Conservation (phyloP, 108 stramenopile species). For the Chaetoceros muelleri region DNA sequence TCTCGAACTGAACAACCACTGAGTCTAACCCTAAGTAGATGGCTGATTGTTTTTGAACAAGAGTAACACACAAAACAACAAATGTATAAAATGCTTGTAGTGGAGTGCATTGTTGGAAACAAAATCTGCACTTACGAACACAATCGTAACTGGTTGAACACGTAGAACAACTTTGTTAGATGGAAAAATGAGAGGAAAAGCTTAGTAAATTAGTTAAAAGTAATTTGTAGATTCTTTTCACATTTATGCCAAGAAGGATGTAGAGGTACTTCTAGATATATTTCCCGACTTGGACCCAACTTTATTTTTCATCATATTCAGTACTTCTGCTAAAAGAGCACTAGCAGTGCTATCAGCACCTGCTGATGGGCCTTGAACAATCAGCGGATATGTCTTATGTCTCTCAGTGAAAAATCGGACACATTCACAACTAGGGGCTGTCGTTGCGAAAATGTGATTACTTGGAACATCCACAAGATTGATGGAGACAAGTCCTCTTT, state of each 20-base stretch:
- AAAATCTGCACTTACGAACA: no score
- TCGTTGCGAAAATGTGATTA: conserved; percentile 50
- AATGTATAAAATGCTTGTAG: no score
- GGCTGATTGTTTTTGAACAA: conserved; percentile 41
- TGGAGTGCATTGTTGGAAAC: no score
- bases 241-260: background rate
- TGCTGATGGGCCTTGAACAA: conserved; percentile 57
- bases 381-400: conserved; percentile 47
- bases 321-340: conserved; percentile 55
- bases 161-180: no score
- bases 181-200: no score
- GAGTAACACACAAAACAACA: no score
- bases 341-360: conserved; percentile 68
- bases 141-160: no score
- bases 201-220: no score
- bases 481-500: conserved; percentile 19
- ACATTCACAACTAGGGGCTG: conserved; percentile 48
- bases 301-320: conserved; percentile 33
- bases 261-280: conserved; percentile 10
- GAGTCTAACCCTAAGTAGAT: conserved; percentile 56
- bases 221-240: no score
- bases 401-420: conserved; percentile 66
- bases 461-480: conserved; percentile 56
- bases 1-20: conserved; percentile 41
- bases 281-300: conserved; percentile 28